Conservation (phyloP, 495 filamentous ascomycete species). For the Tuber indicum region DNA sequence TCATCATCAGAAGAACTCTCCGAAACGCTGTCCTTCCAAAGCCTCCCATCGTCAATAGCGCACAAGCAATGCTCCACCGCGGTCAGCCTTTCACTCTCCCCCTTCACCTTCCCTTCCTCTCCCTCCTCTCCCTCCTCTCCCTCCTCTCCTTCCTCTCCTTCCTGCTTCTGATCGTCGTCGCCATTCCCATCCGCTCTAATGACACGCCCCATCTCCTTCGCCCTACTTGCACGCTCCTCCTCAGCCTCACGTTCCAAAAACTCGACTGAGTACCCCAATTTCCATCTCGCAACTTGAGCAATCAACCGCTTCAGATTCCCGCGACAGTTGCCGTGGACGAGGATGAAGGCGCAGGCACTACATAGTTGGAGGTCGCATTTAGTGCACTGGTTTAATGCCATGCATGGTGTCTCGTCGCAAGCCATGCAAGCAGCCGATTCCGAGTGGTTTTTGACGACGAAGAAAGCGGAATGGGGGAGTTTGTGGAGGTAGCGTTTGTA, state of each 20-base stretch:
- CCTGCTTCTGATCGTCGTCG: neutral
- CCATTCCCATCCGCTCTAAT: neutral
- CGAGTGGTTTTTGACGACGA: neutral
- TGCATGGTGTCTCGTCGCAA: constrained; percentile 14
- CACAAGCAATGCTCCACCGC: neutral
- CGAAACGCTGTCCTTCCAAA: neutral
- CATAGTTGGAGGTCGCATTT: constrained; percentile 25
- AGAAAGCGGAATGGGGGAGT: constrained; percentile 23
- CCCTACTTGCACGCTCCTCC: constrained; percentile 10
- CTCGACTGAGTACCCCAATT: constrained; percentile 22
- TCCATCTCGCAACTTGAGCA: constrained; percentile 28
- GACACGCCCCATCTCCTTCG: neutral
- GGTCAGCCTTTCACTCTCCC: too few relatives aligned
- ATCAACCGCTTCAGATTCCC: constrained; percentile 26
- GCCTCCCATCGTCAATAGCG: neutral
- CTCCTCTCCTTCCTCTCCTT: neutral
- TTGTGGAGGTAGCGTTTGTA: constrained; percentile 29
- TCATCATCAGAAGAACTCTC: constrained; percentile 3
- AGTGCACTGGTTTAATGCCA: constrained; percentile 14
- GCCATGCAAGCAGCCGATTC: constrained; percentile 17
- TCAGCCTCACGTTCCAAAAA: constrained; percentile 26
- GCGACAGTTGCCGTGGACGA: constrained; percentile 20
- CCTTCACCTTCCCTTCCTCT: neutral
- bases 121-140: too few relatives aligned
- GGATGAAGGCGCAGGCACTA: constrained; percentile 23